Conservation (phyloP, 2,329 filamentous ascomycete species). For the Thelonectria discophora region DNA sequence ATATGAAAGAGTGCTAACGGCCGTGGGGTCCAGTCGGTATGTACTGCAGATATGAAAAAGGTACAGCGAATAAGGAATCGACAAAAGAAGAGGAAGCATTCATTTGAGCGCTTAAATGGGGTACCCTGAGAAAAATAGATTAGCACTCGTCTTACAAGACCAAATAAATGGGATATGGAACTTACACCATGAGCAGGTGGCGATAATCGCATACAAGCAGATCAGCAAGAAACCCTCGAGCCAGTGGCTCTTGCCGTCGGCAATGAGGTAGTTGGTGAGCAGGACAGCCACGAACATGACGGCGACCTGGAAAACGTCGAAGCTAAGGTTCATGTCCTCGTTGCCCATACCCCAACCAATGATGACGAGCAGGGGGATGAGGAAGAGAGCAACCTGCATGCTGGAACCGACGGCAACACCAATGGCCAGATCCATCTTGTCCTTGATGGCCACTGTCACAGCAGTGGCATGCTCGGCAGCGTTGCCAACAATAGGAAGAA, state of each 20-base stretch:
- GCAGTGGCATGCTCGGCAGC: conserved; percentile 84
- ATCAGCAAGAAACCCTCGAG: conserved; percentile 81
- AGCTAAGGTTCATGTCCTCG: conserved; percentile 81
- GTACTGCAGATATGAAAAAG: conserved; percentile 1
- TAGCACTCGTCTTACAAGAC: not conserved
- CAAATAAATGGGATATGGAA: conserved; percentile 25
- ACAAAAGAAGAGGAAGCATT: not conserved
- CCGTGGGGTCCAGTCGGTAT: not conserved
- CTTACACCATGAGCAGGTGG: conserved; percentile 71
- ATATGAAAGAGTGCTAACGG: not conserved
- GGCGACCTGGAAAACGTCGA: conserved; percentile 89
- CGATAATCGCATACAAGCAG: conserved; percentile 82
- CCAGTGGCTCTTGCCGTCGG: conserved; percentile 85
- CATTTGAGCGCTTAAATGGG: conserved; percentile 3
- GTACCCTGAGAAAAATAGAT: conserved; percentile 30
- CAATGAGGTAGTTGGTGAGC: conserved; percentile 85
- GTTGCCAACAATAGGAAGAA: conserved; percentile 84
- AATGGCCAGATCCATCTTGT: conserved; percentile 86
- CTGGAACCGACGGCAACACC: conserved; percentile 82
- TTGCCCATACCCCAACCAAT: conserved; percentile 79
- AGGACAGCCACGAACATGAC: conserved; percentile 85
- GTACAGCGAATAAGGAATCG: not conserved
- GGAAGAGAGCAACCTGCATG: conserved; percentile 82
- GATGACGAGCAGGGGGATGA: conserved; percentile 79
- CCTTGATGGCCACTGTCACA: conserved; percentile 81